Conservation (phyloP, 2,329 filamentous ascomycete species). For the Sporothrix globosa region DNA sequence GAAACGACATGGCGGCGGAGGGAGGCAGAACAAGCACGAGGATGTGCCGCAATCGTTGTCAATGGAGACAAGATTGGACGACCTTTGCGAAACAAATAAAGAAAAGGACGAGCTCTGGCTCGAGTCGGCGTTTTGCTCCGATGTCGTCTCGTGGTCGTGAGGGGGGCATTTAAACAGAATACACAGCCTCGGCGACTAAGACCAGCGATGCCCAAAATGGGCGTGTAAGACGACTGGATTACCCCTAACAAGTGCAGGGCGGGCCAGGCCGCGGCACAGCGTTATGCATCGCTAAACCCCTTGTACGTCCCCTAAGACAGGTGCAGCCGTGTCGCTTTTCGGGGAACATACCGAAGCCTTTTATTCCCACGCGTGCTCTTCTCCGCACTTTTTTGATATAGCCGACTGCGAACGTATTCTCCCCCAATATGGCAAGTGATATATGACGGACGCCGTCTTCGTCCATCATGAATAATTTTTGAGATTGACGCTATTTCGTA, state of each 20-base stretch:
- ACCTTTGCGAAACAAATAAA: not conserved
- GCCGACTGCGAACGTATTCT: not conserved
- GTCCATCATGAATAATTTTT: not conserved
- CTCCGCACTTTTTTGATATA: slow-evolving; percentile 11
- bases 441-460: not conserved
- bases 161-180: not conserved
- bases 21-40: too few relatives aligned
- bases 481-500: not conserved
- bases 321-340: not conserved
- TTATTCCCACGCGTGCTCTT: slow-evolving; percentile 8
- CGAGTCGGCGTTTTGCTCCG: slow-evolving; percentile 22
- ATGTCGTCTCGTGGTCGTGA: not conserved
- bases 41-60: not conserved
- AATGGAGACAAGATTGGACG: not conserved
- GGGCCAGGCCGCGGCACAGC: slow-evolving; percentile 7
- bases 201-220: not conserved
- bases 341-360: not conserved
- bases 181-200: slow-evolving; percentile 10
- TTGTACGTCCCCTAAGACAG: not conserved
- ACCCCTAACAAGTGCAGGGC: not conserved
- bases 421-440: not conserved
- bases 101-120: not conserved
- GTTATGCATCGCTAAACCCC: slow-evolving; percentile 16
- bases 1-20: slow-evolving; percentile 3
- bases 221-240: not conserved